Conservation (phyloP, 2,329 filamentous ascomycete species). For the Fusarium sp. region DNA sequence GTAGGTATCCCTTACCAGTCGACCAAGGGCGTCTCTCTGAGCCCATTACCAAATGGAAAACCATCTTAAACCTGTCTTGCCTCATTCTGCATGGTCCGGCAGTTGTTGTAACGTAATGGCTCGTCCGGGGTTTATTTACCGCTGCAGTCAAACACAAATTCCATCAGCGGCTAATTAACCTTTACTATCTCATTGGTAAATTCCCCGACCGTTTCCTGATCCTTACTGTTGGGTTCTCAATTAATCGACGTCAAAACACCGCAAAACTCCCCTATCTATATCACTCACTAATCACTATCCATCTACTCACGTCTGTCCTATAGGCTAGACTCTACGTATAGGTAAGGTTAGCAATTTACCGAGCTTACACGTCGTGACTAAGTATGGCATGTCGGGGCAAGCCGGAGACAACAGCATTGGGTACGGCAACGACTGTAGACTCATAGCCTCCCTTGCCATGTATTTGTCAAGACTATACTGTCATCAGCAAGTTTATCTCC, state of each 20-base stretch:
- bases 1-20: conserved; percentile 32
- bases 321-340: conserved; percentile 3
- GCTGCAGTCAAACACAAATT: conserved; percentile 21
- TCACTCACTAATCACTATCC: conserved; percentile 4
- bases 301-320: conserved; percentile 42
- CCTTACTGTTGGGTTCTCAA: conserved; percentile 17
- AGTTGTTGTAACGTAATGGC: conserved; percentile 49
- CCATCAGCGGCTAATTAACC: conserved; percentile 41
- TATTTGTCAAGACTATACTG: conserved; percentile 19
- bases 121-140: conserved; percentile 37
- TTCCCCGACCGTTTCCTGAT: conserved; percentile 3
- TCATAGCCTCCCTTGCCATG: background rate
- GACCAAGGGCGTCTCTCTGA: conserved; percentile 39
- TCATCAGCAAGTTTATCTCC: conserved; percentile 40
- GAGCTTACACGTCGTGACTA: background rate
- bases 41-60: conserved; percentile 49
- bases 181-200: conserved; percentile 38
- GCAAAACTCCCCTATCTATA: conserved; percentile 28
- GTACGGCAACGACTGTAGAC: background rate
- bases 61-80: conserved; percentile 40
- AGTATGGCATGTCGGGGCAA: background rate
- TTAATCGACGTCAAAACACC: conserved; percentile 28
- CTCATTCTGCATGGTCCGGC: conserved; percentile 48
- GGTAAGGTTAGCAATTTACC: background rate
- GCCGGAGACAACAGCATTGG: background rate